Evolutionary conservation across 2,329 filamentous ascomycete genomes (phyloP), one percentile per base, ranked within the genome.

Genomic region (Zarea fungicola): DNA sequence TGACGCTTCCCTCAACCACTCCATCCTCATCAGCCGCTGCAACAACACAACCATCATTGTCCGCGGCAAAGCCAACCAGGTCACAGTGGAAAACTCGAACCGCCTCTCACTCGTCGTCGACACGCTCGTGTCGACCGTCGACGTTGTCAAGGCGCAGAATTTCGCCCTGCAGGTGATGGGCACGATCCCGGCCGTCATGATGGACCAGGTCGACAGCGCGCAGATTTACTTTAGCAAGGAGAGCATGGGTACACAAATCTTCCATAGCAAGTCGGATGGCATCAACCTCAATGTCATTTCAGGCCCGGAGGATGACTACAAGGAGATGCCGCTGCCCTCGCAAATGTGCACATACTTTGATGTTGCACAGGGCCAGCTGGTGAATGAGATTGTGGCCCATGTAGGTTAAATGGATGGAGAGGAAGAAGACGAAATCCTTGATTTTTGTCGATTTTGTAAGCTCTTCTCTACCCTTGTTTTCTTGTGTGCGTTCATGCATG

Each of bases 351-450:
- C 89, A 63, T 75, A 88, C 76, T 78, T 76, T 80, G 73, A 88
- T 50, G 64, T 84, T 66, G 73, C 64, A 43, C 80, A 89, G 67
- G 87, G 88, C 19, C 82, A 86, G 55, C 64, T 97, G 54, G 79
- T 92, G 23, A 96, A 83, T 62, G 92, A 97, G 77, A 97, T 99
- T 66, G 93, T 99, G 16, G 90, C 93, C 61, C 92, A 97, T 71
- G 83, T 87, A 55, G 91, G 92, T 49, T 96, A 76, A 62, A 9
- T 18, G n/a, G 3, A 25, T 3, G n/a, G 16, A 18, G 18, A 2
- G 13, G 34, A 9, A 23, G 2, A 31, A 14, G 14, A 14, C n/a
- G 23, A 5, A 5, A 41, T n/a, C 9, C 19, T 13, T 14, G 11
- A 11, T 5, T 14, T 19, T 4, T 14, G 29, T 44, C 29, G 32